Evolutionary conservation across 805 yeast species (phyloP).

Genomic region (Candida peoriensis): DNA sequence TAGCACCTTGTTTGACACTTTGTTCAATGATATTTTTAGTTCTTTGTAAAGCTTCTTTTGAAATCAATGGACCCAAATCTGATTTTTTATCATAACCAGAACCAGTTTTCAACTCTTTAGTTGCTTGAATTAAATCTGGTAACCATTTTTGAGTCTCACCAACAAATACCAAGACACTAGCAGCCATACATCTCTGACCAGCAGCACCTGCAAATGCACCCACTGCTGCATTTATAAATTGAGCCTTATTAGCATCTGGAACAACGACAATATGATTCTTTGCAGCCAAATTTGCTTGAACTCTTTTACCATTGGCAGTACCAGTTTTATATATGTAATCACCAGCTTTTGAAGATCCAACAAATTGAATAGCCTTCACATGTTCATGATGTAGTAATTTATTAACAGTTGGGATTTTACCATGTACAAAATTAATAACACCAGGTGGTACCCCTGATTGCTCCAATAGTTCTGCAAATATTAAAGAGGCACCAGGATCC

Average conservation of each 20-base stretch:
- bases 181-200: constrained; percentile 82
- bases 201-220: constrained; percentile 85
- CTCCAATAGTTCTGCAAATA: constrained; percentile 60
- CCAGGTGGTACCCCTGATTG: constrained; percentile 76
- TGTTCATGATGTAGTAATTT: constrained; percentile 64
- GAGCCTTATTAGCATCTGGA: constrained; percentile 66
- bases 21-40: constrained; percentile 50
- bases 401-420: constrained; percentile 67
- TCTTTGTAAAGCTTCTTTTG: constrained; percentile 48
- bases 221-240: constrained; percentile 57
- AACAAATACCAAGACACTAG: constrained; percentile 66
- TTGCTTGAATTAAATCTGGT: constrained; percentile 51
- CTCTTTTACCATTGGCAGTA: constrained; percentile 67
- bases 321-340: constrained; percentile 65
- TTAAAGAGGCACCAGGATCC: constrained; percentile 74
- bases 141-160: constrained; percentile 62
- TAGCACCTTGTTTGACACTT: constrained; percentile 53
- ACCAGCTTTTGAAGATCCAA: constrained; percentile 74
- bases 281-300: constrained; percentile 73
- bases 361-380: constrained; percentile 70
- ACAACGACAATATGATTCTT: constrained; percentile 69
- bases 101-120: constrained; percentile 51
- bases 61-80: constrained; percentile 68
- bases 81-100: constrained; percentile 59
- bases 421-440: constrained; percentile 65